phyloP scores from a whole-genome alignment of 2,329 filamentous ascomycete species.

The Raffaelea ambrosiae region DNA sequence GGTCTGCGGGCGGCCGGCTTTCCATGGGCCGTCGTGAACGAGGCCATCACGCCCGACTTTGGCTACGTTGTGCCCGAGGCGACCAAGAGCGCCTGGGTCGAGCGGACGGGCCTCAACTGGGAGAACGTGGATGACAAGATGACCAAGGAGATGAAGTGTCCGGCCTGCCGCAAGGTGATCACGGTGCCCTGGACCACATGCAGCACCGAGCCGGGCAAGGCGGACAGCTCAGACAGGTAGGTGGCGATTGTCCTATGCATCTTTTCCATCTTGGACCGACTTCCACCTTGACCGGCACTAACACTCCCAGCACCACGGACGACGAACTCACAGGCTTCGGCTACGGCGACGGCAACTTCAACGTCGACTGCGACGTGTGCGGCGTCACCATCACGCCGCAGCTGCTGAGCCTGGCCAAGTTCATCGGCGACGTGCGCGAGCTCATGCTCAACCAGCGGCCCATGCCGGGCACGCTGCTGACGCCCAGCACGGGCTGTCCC shows the following conservation, averaged over 20 bases:
- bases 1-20: constrained; percentile 54
- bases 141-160: constrained; percentile 44
- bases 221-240: too few relatives aligned
- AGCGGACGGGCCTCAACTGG: constrained; percentile 45
- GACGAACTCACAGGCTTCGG: constrained; percentile 39
- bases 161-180: constrained; percentile 35
- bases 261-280: neutral
- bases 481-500: constrained; percentile 42
- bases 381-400: constrained; percentile 42
- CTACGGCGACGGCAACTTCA: constrained; percentile 52
- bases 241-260: too few relatives aligned
- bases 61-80: constrained; percentile 40
- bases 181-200: constrained; percentile 54
- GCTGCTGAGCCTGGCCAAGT: constrained; percentile 52
- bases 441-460: constrained; percentile 40
- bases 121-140: constrained; percentile 45
- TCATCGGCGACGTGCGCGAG: constrained; percentile 43
- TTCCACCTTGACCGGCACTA: neutral
- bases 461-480: constrained; percentile 61
- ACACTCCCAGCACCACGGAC: neutral
- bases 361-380: constrained; percentile 42
- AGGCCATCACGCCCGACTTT: constrained; percentile 50
- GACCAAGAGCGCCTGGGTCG: constrained; percentile 38
- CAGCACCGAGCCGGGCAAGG: constrained; percentile 26
- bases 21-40: constrained; percentile 55